Percentiles rank a stretch among this genome's conserved stretches.
Conservation (phyloP, 176 grass and related monocot genomes). For the Cymbopogon citratus region DNA sequence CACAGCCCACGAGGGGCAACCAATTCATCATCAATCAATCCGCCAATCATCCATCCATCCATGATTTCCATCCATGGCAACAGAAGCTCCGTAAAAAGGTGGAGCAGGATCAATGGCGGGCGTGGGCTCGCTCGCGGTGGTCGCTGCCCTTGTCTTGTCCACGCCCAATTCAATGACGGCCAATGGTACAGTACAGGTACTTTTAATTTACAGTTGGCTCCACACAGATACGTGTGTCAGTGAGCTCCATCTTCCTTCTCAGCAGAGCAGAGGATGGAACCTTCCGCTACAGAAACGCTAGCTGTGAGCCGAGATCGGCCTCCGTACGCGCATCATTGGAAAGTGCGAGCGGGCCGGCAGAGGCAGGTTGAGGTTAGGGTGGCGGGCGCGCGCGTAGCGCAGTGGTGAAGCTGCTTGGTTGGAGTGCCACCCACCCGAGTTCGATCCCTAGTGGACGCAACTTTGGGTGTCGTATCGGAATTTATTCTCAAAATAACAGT, state of each 20-base stretch:
- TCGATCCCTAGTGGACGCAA: no score
- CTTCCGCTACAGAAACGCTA: slow-evolving; percentile 15
- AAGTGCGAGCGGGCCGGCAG: slow-evolving; percentile 28
- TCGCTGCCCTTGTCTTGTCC: not conserved
- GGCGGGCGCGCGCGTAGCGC: no score
- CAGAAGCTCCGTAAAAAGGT: slow-evolving; percentile 24
- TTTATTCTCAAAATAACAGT: no score
- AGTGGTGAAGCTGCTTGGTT: no score
- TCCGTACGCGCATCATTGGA: slow-evolving; percentile 10
- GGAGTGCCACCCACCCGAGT: no score
- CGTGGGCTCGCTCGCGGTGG: not conserved
- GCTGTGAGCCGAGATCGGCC: not conserved
- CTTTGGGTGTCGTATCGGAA: no score
- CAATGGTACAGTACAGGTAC: not conserved
- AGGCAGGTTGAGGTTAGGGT: not conserved
- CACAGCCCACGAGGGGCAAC: not conserved
- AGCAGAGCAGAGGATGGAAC: slow-evolving; percentile 7
- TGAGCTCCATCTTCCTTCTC: not conserved
- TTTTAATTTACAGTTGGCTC: slow-evolving; percentile 43
- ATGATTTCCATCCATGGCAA: not conserved
- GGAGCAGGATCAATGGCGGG: slow-evolving; percentile 12
- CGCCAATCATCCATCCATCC: slow-evolving; percentile 15
- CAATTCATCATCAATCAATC: not conserved
- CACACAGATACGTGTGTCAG: slow-evolving; percentile 52
- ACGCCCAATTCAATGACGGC: not conserved